These are phyloP conservation scores for Solanum bulbocastanum DNA, from an alignment of 257 asterid species.

Conservation along the genomic window DNA sequence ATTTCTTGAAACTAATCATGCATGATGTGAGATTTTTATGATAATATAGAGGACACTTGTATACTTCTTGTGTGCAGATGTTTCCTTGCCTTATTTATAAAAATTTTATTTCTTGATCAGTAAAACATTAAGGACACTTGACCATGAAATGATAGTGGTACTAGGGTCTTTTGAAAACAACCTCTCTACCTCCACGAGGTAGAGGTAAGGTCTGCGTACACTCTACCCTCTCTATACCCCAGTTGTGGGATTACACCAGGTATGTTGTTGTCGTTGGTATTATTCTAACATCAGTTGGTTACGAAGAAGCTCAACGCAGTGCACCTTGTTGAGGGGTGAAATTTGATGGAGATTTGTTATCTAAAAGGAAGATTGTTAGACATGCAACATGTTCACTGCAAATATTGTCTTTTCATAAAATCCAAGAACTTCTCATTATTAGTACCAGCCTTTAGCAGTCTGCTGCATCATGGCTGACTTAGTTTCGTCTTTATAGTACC, in stretches of 20 bases:
- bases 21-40: neutral
- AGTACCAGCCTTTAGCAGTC: neutral
- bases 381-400: neutral
- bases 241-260: neutral
- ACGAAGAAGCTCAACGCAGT: neutral
- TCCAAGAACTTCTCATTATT: neutral
- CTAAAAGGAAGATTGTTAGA: neutral
- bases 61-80: neutral
- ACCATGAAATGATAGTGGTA: neutral
- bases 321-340: neutral
- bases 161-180: neutral
- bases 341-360: neutral
- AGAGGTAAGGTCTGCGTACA: neutral
- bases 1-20: neutral
- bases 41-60: neutral
- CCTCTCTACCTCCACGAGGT: neutral
- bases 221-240: neutral
- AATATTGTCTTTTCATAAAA: neutral
- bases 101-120: neutral
- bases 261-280: neutral
- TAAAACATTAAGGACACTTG: neutral
- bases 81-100: neutral
- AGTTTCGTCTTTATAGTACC: neutral
- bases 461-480: neutral
- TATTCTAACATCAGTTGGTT: neutral